Evolutionary conservation across 1,284 basidiomycete species (phyloP).

Genomic region (Xanthoconium separans): DNA sequence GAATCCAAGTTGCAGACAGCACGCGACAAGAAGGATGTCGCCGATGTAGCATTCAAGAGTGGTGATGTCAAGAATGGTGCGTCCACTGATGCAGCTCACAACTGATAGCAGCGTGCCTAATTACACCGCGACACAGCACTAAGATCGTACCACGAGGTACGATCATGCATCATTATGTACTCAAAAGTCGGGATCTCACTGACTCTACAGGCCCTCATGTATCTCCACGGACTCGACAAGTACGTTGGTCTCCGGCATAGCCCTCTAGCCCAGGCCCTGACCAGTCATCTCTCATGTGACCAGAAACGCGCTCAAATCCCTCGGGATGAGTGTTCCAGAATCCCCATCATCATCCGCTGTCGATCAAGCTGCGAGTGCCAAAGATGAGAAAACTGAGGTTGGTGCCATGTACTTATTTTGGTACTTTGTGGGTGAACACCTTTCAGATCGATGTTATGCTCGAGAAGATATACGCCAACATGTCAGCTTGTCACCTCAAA

Average conservation of each 20-base stretch:
- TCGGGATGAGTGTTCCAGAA: slow-evolving; percentile 39
- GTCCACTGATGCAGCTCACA: slow-evolving; percentile 17
- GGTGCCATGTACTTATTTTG: slow-evolving; percentile 3
- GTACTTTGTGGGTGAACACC: not conserved
- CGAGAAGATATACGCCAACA: slow-evolving; percentile 79
- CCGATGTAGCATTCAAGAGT: slow-evolving; percentile 71
- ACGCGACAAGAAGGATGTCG: slow-evolving; percentile 68
- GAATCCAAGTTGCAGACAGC: slow-evolving; percentile 57
- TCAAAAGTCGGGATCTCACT: slow-evolving; percentile 8
- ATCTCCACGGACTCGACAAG: slow-evolving; percentile 72
- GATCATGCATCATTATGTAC: not conserved
- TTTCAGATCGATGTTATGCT: slow-evolving; percentile 65
- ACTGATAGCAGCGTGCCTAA: slow-evolving; percentile 11
- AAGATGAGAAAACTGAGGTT: slow-evolving; percentile 55
- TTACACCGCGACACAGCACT: slow-evolving; percentile 46
- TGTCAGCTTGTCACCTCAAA: slow-evolving; percentile 79
- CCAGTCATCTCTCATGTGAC: not conserved
- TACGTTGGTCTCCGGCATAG: slow-evolving; percentile 25
- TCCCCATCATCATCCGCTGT: slow-evolving; percentile 27
- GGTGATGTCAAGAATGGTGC: slow-evolving; percentile 63
- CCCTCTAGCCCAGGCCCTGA: not conserved
- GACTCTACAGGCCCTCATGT: slow-evolving; percentile 56
- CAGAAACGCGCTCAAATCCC: slow-evolving; percentile 52
- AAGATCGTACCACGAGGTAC: slow-evolving; percentile 63
- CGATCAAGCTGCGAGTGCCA: slow-evolving; percentile 38